Percentiles rank a stretch among this genome's conserved stretches.
Evolutionary conservation across 805 yeast species (phyloP).

Genomic region (Ogataea pini): DNA sequence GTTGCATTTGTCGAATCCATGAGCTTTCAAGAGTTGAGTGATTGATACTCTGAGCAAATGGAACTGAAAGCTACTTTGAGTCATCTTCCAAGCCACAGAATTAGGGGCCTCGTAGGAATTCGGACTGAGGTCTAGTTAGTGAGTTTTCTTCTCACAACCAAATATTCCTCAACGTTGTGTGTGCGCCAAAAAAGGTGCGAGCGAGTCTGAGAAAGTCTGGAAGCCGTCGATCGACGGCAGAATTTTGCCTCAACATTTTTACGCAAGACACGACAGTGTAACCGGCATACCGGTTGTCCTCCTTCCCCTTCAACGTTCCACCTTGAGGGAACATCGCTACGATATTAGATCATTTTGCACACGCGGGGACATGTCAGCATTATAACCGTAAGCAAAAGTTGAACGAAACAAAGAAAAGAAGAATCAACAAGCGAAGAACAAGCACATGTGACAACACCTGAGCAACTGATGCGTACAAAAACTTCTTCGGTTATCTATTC

Average conservation of each 20-base stretch:
- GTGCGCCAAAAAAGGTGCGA: not conserved
- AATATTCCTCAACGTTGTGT: not conserved
- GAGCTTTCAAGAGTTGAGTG: slow-evolving; percentile 66
- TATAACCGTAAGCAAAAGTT: not conserved
- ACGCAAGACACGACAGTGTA: too few relatives aligned
- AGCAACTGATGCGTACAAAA: not conserved
- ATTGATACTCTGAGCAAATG: slow-evolving; percentile 34
- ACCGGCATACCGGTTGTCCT: too few relatives aligned
- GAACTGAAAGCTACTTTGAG: slow-evolving; percentile 29
- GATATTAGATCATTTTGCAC: too few relatives aligned
- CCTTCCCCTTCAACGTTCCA: too few relatives aligned
- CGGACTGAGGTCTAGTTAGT: not conserved
- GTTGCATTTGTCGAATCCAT: slow-evolving; percentile 80
- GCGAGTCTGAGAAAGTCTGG: not conserved
- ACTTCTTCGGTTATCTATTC: not conserved
- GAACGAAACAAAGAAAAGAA: too few relatives aligned
- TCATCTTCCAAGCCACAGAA: not conserved
- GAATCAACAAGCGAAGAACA: not conserved
- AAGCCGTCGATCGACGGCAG: not conserved
- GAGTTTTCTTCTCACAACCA: not conserved
- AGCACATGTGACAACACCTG: not conserved
- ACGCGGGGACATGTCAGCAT: too few relatives aligned
- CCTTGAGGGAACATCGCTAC: too few relatives aligned
- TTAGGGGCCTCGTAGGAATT: not conserved
- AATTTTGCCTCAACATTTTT: too few relatives aligned